A percentile compares a stretch with the other conserved stretches of the same genome.
phyloP scores from a whole-genome alignment of 1,284 basidiomycete genomes.

The Bjerkandera adusta region DNA sequence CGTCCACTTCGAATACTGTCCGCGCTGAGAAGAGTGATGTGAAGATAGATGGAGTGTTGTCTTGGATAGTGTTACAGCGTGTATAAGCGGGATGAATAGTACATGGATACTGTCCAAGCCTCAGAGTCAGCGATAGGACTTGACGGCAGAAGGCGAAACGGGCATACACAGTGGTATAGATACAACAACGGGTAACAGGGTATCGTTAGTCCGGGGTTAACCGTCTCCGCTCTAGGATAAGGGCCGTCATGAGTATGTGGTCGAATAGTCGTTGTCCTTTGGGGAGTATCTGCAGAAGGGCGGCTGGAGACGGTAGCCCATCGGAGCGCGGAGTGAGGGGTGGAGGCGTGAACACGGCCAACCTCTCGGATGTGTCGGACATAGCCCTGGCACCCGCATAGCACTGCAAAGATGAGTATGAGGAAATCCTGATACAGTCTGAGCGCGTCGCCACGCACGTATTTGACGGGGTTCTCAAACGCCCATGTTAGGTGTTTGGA shows the following conservation, averaged over 20 bases:
- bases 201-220: slow-evolving; percentile 20
- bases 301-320: slow-evolving; percentile 16
- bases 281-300: slow-evolving; percentile 23
- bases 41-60: too few species aligned
- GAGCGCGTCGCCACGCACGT: slow-evolving; percentile 16
- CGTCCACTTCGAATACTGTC: too few species aligned
- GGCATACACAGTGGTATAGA: too few species aligned
- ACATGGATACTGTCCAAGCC: neutral
- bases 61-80: too few species aligned
- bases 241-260: slow-evolving; percentile 26
- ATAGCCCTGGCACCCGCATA: slow-evolving; percentile 15
- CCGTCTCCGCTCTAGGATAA: slow-evolving; percentile 26
- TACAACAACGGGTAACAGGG: neutral
- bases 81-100: neutral
- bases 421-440: too few species aligned
- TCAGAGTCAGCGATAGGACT: too few species aligned
- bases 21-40: too few species aligned
- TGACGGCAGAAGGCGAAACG: too few species aligned
- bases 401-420: slow-evolving; percentile 17
- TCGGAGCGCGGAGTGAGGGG: slow-evolving; percentile 18
- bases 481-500: slow-evolving; percentile 23
- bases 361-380: slow-evolving; percentile 15
- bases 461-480: slow-evolving; percentile 25
- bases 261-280: slow-evolving; percentile 23
- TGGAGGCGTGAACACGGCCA: slow-evolving; percentile 23